Evolutionary conservation across 2,329 filamentous ascomycete species (phyloP).

Genomic region (Fusarium sp.): DNA sequence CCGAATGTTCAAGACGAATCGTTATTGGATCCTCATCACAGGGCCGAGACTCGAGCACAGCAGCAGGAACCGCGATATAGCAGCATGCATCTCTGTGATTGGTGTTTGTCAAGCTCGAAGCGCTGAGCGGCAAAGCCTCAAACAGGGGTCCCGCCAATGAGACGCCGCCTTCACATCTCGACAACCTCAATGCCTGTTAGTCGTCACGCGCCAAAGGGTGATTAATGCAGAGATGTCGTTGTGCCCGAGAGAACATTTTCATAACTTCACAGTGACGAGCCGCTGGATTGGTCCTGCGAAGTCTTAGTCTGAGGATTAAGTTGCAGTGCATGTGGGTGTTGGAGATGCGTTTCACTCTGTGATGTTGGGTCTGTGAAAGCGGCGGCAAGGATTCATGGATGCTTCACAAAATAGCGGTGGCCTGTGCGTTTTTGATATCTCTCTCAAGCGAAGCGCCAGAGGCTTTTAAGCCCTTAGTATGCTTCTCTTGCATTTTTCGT

Average conservation of each 20-base stretch:
- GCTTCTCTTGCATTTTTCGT: constrained; percentile 23
- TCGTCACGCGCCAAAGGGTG: constrained; percentile 48
- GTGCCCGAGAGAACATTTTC: constrained; percentile 20
- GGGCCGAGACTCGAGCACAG: constrained; percentile 40
- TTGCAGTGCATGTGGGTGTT: constrained; percentile 36
- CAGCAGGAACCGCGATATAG: constrained; percentile 31
- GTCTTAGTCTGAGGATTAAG: constrained; percentile 29
- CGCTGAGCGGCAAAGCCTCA: constrained; percentile 46
- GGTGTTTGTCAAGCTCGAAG: constrained; percentile 48
- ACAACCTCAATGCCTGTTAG: constrained; percentile 27
- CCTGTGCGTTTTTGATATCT: constrained; percentile 26
- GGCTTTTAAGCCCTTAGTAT: constrained; percentile 29
- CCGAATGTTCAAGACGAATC: constrained; percentile 29
- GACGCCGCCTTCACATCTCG: constrained; percentile 6
- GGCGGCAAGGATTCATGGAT: constrained; percentile 16
- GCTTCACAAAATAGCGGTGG: constrained; percentile 18
- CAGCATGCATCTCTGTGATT: constrained; percentile 45
- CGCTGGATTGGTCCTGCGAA: constrained; percentile 41
- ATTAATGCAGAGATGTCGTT: constrained; percentile 45
- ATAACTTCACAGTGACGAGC: constrained; percentile 36
- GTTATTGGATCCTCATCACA: constrained; percentile 41
- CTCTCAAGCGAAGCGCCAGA: constrained; percentile 41
- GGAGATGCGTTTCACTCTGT: constrained; percentile 41
- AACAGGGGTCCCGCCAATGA: constrained; percentile 50
- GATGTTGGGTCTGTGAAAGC: constrained; percentile 18